Evolutionary conservation across 495 filamentous ascomycete species (phyloP), one percentile per base, ranked within the genome.

Genomic region (Lasiosphaeris hirsuta): DNA sequence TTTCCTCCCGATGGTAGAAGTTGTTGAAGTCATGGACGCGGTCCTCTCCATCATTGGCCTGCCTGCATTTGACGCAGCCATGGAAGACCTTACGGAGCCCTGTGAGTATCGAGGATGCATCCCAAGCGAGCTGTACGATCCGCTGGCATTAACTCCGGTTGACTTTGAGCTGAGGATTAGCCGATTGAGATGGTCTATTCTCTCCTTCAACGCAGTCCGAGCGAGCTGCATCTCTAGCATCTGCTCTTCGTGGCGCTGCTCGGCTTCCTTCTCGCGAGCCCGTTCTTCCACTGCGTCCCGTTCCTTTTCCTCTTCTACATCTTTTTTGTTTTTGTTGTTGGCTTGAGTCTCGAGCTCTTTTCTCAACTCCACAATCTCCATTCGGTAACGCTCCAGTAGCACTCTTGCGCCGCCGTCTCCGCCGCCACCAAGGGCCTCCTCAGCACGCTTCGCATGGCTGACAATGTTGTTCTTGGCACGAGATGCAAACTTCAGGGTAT

Each of bases 191-290:
- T 98, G 94, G 72, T 97, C 92, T 60, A 98, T 98, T 30, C 94
- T 86, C 72, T 97, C 93, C 65, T 98, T 97, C 48, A 98, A 73
- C 5, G 95, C 95, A 1, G 93, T 98, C 23, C 95, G 83, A 11
- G 94, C 94, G 30, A 98, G 81, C 89, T 98, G 94, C 86, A 98
- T 98, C 69, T 97, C 94, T 43, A 97, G 78, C 79, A 98, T 92
- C 69, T 98, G 94, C 68, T 98, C 94, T 63, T 95, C 92, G 64
- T 97, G 95, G 34, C 94, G 86, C 51, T 86, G 79, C 64, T 90
- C 85, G 30, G 88, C 86, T 70, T 94, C 87, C 57, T 88, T 86
- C 71, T 96, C 90, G 35, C 86, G 80, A 55, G 88, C 84, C 55
- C 85, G 78, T 61, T 89, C 84, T 67, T 88, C 84, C 59, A 79